These are phyloP conservation scores for Microstroma glucosiphilum DNA, from an alignment of 1,284 basidiomycete genomes.

Conservation along the genomic window DNA sequence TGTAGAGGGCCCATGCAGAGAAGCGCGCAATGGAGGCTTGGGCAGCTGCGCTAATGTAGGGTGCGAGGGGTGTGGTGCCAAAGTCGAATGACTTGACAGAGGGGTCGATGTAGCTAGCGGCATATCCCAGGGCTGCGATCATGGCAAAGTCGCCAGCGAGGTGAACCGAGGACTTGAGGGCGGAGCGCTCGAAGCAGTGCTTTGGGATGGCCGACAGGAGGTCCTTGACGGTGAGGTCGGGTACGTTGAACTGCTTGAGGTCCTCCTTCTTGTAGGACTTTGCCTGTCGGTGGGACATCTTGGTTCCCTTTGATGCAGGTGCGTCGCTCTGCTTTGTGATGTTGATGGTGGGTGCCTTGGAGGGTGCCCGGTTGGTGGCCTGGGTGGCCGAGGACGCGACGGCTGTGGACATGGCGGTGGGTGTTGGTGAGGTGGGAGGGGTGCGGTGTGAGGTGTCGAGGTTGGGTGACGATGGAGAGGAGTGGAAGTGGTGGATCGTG, in stretches of 20 bases:
- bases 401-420: slow-evolving; percentile 2
- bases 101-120: slow-evolving; percentile 63
- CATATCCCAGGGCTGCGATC: slow-evolving; percentile 66
- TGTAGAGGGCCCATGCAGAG: slow-evolving; percentile 74
- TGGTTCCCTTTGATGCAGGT: not conserved
- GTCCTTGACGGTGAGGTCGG: slow-evolving; percentile 77
- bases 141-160: slow-evolving; percentile 71
- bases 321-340: not conserved
- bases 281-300: slow-evolving; percentile 42
- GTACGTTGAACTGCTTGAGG: slow-evolving; percentile 60
- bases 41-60: slow-evolving; percentile 60
- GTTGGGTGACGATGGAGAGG: not conserved
- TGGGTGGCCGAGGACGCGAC: slow-evolving; percentile 1
- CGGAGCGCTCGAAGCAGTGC: slow-evolving; percentile 89
- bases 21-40: slow-evolving; percentile 64
- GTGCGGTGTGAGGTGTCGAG: not conserved
- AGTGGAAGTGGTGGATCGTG: too few relatives aligned
- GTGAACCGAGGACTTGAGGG: slow-evolving; percentile 74
- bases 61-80: slow-evolving; percentile 17
- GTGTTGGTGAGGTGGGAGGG: not conserved
- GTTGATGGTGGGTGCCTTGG: not conserved
- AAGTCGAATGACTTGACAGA: slow-evolving; percentile 30
- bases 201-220: slow-evolving; percentile 77
- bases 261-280: slow-evolving; percentile 38
- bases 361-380: not conserved